Base-by-base conservation (phyloP, 495 filamentous ascomycete genomes). In the Aspergillus coremiiformis region DNA sequence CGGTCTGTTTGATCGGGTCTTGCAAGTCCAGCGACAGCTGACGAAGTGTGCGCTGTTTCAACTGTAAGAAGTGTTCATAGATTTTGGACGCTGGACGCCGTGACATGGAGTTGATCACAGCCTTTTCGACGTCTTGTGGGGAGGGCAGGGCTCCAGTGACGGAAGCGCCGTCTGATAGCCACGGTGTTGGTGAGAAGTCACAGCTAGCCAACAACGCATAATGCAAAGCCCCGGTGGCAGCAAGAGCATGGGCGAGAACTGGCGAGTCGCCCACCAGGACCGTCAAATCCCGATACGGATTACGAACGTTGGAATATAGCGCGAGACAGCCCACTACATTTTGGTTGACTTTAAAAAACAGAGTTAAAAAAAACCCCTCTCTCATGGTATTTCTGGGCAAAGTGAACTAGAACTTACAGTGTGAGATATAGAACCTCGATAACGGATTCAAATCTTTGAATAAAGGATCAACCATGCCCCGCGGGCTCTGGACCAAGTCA, bases 211-310 rank as follows among this genome's bases (percentile, higher is more conserved):
- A 26, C 9, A 74, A 63, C 4, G 70, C 65, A 51, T 66, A 72
- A 53, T 76, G 71, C 42, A 76, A 49, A 24, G 73, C 73, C 3
- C 73, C 71, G 49, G 68, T 68, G 0, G 73, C 69, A 22, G 68
- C 62, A 30, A 76, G 56, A 10, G 64, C 62, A 39, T 69, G 53
- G 15, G 68, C 61, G 19, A 76, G 62, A 47, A 72, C 64, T 7
- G 71, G 66, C 5, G 73, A 72, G 49, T 65, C 60, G 6, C 65
- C 66, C 22, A 74, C 66, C 39, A 74, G 46, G 14, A 64, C 52
- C 14, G 68, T 66, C 15, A 76, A 62, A 20, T 73, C 67, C 17
- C 67, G 65, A 47, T 66, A 76, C 0, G 73, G 70, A 14, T 76
- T 76, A 15, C 66, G 64, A 19, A 64, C 62, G 29, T 69, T 56